These are phyloP conservation scores for Ettlia oleoabundans DNA, from an alignment of 139 green algal species.

Conservation along the genomic window DNA sequence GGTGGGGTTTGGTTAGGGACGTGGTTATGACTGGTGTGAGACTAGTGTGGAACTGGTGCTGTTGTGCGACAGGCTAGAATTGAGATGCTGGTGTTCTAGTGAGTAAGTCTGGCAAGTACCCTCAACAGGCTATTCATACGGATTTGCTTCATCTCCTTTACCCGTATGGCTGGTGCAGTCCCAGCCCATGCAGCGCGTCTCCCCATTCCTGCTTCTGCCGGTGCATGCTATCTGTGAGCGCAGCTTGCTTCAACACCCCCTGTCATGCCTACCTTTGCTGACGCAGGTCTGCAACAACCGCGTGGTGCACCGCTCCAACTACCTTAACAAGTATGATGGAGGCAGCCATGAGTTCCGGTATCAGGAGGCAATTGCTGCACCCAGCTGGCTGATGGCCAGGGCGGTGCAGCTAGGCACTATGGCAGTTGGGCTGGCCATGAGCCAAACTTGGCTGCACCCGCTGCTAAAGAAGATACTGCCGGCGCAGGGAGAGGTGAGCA, in stretches of 20 bases:
- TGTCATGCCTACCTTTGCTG: not conserved
- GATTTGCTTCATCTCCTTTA: too few relatives aligned
- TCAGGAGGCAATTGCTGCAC: constrained; percentile 48
- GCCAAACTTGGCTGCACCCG: constrained; percentile 38
- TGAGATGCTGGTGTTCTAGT: too few relatives aligned
- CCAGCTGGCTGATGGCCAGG: constrained; percentile 14
- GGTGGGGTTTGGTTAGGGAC: too few relatives aligned
- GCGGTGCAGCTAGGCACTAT: constrained; percentile 20
- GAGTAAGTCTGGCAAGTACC: too few relatives aligned
- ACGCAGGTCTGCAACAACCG: constrained; percentile 61
- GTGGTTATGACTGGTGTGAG: not conserved
- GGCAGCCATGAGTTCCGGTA: constrained; percentile 62
- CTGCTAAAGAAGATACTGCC: constrained; percentile 48
- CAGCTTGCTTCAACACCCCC: too few relatives aligned
- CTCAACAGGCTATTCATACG: too few relatives aligned
- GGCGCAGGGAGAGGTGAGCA: constrained; percentile 31
- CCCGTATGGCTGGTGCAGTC: too few relatives aligned
- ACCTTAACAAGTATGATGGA: constrained; percentile 37
- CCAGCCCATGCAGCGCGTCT: too few relatives aligned
- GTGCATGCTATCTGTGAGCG: too few relatives aligned
- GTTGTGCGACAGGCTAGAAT: not conserved
- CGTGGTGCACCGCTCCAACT: constrained; percentile 71
- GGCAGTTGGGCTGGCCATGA: constrained; percentile 1
- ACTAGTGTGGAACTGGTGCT: not conserved
- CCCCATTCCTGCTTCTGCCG: too few relatives aligned